Conservation (phyloP, 2,329 filamentous ascomycete species). For the Pseudogymnoascus sp. region DNA sequence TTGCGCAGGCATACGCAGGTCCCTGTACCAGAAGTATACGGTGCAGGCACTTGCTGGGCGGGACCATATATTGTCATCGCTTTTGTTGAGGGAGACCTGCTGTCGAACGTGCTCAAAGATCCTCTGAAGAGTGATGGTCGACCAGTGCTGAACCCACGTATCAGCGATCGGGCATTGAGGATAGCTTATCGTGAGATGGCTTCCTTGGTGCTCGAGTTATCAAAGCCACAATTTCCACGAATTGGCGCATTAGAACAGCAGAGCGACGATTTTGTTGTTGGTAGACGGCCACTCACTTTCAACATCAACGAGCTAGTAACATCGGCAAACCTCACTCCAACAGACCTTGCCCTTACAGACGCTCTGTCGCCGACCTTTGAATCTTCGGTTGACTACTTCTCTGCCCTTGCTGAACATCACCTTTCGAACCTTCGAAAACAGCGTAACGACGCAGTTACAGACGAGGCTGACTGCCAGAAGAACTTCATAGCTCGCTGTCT, state of each 20-base stretch:
- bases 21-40: slow-evolving; percentile 11
- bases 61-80: slow-evolving; percentile 13
- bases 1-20: slow-evolving; percentile 21
- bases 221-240: slow-evolving; percentile 27
- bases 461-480: slow-evolving; percentile 25
- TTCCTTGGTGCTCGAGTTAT: slow-evolving; percentile 36
- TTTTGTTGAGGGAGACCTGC: slow-evolving; percentile 23
- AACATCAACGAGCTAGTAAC: slow-evolving; percentile 37
- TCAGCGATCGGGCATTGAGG: slow-evolving; percentile 30
- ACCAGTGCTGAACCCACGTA: slow-evolving; percentile 30
- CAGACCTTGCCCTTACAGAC: slow-evolving; percentile 11
- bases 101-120: slow-evolving; percentile 23
- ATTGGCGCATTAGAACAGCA: slow-evolving; percentile 34
- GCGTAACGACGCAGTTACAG: slow-evolving; percentile 32
- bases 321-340: slow-evolving; percentile 17
- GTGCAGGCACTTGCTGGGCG: not conserved
- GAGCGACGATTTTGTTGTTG: slow-evolving; percentile 25
- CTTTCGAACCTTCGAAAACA: slow-evolving; percentile 35
- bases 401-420: slow-evolving; percentile 35
- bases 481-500: slow-evolving; percentile 31
- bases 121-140: slow-evolving; percentile 20
- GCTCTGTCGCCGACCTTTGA: slow-evolving; percentile 26
- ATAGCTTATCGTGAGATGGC: slow-evolving; percentile 36
- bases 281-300: slow-evolving; percentile 32
- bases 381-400: slow-evolving; percentile 33